Evolutionary conservation across 1,284 basidiomycete species (phyloP), one percentile per base, ranked within the genome.

Genomic region (Flammula alnicola): DNA sequence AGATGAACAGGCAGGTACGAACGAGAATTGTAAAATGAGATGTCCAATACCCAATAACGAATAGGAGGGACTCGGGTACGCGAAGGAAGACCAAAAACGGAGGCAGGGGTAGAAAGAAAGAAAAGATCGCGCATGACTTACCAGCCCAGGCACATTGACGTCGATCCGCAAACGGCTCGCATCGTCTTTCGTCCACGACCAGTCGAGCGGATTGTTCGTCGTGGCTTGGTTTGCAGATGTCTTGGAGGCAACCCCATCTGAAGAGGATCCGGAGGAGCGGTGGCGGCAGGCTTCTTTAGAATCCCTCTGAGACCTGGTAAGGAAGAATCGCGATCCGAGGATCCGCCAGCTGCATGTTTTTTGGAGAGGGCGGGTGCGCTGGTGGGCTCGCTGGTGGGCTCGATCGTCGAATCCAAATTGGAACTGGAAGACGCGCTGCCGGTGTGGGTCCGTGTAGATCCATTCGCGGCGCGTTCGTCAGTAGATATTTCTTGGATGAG

Each of bases 81-180:
- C 5, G 20, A 5, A n/a, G n/a, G 19, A 26, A 42, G 11, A 23
- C 23, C 25, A 11, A 27, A 17, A 30, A 48, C 12, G 39, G 25
- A 27, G 44, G 37, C 43, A 19, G 51, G 47, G 20, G 54, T 40
- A 35, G 17, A 40, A 30, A 35, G 14, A n/a, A n/a, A n/a, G n/a
- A n/a, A n/a, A n/a, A n/a, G n/a, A n/a, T n/a, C n/a, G n/a, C n/a
- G n/a, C n/a, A n/a, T n/a, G n/a, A 60, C 66, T 46, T 51, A 86
- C 84, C 55, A 84, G 60, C n/a, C 68, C 66, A 23, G 85, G 80
- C 3, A 84, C 75, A 30, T 69, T 56, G 29, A 88, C 70, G 19
- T 67, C 68, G 39, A 87, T 72, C 46, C 68, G 62, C 47, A 86
- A 63, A 16, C 59, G 60, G 2, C 67, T 58, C 7, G 57, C 63